Percentiles rank a stretch among this genome's conserved stretches.
These are phyloP conservation scores for Globisporangium uncinulatum DNA, from an alignment of 352 stramenopile species.

Conservation along the genomic window DNA sequence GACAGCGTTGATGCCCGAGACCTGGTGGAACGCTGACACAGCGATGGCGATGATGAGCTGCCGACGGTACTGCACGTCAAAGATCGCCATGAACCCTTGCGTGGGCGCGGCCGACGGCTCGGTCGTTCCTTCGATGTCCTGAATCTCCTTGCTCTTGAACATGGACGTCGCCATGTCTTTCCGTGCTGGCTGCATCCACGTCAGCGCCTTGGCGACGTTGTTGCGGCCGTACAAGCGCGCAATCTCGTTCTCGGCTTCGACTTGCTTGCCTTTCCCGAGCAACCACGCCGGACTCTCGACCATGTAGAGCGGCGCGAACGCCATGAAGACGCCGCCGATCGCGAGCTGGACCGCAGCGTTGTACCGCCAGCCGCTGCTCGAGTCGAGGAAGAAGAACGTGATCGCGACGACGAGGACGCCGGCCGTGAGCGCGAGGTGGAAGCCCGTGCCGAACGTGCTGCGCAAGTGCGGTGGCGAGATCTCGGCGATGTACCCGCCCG, in stretches of 20 bases:
- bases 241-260: slow-evolving; percentile 22
- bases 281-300: slow-evolving; percentile 36
- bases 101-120: background rate
- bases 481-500: slow-evolving; percentile 39
- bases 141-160: background rate
- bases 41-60: slow-evolving; percentile 33
- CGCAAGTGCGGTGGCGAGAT: slow-evolving; percentile 32
- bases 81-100: slow-evolving; percentile 10
- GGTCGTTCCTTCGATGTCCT: slow-evolving; percentile 5
- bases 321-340: slow-evolving; percentile 22
- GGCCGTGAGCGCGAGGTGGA: slow-evolving; percentile 41
- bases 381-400: slow-evolving; percentile 52
- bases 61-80: slow-evolving; percentile 19
- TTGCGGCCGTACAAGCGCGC: slow-evolving; percentile 21
- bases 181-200: slow-evolving; percentile 17
- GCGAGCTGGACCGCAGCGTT: slow-evolving; percentile 29
- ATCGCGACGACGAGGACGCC: slow-evolving; percentile 36
- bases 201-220: slow-evolving; percentile 21
- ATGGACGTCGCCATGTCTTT: background rate
- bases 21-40: slow-evolving; percentile 30
- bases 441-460: slow-evolving; percentile 18
- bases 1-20: slow-evolving; percentile 50
- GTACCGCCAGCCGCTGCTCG: slow-evolving; percentile 33
- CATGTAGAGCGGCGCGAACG: slow-evolving; percentile 21
- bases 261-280: slow-evolving; percentile 19